These are phyloP conservation scores for Solidago caesia DNA, from an alignment of 129 eudicot species.

Conservation along the genomic window DNA sequence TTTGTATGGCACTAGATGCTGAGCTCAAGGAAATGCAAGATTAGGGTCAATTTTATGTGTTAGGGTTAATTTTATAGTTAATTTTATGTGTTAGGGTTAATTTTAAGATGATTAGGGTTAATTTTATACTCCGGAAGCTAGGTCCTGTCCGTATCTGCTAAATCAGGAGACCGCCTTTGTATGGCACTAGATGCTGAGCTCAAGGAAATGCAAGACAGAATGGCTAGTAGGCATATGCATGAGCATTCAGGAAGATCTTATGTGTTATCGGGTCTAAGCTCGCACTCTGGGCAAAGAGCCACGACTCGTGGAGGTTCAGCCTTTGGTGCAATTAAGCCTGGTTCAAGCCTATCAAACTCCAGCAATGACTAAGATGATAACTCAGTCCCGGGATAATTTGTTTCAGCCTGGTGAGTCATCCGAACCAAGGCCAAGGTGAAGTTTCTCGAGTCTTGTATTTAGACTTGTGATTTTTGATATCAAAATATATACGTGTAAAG, in stretches of 20 bases:
- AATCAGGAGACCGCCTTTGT: too few species aligned
- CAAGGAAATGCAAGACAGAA: too few species aligned
- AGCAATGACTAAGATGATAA: slow-evolving; percentile 69
- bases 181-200: too few species aligned
- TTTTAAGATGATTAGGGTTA: too few species aligned
- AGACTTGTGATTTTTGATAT: not conserved
- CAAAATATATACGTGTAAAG: slow-evolving; percentile 13
- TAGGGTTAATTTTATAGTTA: too few species aligned
- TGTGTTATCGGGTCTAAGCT: too few species aligned
- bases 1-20: slow-evolving; percentile 62
- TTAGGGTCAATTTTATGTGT: too few species aligned
- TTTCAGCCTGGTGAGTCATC: slow-evolving; percentile 36
- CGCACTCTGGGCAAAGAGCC: too few species aligned
- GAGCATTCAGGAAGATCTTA: too few species aligned
- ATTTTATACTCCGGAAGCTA: slow-evolving; percentile 86
- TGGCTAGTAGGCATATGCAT: too few species aligned
- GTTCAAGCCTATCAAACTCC: slow-evolving; percentile 76
- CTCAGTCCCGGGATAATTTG: slow-evolving; percentile 57
- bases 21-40: too few species aligned
- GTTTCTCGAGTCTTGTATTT: not conserved
- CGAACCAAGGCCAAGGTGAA: slow-evolving; percentile 37
- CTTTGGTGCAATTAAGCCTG: slow-evolving; percentile 57
- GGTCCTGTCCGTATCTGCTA: too few species aligned
- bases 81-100: slow-evolving; percentile 60
- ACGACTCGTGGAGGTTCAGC: slow-evolving; percentile 85